Base-by-base conservation (phyloP, 805 yeast genomes). In the Saccharomyces cerevisiae region DNA sequence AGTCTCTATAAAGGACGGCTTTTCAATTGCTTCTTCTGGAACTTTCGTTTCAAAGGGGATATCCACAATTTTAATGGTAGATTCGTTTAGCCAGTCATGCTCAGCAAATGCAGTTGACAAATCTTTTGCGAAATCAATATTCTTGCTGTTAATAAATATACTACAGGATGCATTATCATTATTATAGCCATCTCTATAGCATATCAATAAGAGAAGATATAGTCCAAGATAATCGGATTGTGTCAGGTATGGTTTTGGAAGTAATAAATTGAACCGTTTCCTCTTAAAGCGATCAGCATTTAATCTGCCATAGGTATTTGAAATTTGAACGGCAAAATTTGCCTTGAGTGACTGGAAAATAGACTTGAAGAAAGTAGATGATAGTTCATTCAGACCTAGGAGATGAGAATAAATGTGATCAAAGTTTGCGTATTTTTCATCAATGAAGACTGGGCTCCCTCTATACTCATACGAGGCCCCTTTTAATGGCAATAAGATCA, bases 161-260 rank as follows among this genome's bases (percentile, higher is more conserved):
- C 59, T 56, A 2, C 58, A 58, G 3, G 50, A 52, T 2, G 61
- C 41, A n/a, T 48, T 52, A 51, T 57, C 54, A 2, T 57, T 57
- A 29, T 53, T 53, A 14, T 52, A 55, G 2, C 54, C 48, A 21
- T 58, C 57, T 22, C 60, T 57, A 47, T 61, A 56, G 30, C 61
- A 58, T 5, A 67, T 61, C 32, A 63, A 49, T 3, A 67, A 50
- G 24, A 66, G 53, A 6, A 64, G 14, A 50, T 64, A 64, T 14
- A 68, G 46, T 6, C 69, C 63, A 36, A 67, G 54, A 47, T 61
- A 59, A 50, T 68, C 72, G 1, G 72, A 67, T 8, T 65, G 59
- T 1, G 64, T 54, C 48, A 67, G 46, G 36, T 57, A 61, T 10
- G 66, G 59, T 49, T 58, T 64, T 6, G 70, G 65, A 8, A 67